Percentiles rank a stretch among this genome's conserved stretches.
Evolutionary conservation across 306 rosid genomes (phyloP).

Genomic region (Cucumis cinereus): DNA sequence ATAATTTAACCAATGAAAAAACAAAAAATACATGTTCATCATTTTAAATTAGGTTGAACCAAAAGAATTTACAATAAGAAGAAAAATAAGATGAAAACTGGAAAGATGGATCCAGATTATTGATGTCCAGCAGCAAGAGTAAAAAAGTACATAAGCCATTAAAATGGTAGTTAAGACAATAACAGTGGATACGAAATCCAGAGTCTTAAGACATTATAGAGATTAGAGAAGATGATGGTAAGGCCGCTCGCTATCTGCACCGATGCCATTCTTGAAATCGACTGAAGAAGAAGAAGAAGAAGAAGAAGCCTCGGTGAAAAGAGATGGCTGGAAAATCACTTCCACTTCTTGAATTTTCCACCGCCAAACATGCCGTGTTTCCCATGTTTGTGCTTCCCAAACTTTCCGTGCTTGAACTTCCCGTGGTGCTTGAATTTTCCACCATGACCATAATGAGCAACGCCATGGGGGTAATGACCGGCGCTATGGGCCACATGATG

Average conservation of each 20-base stretch:
- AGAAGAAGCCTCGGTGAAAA: not conserved
- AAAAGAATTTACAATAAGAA: not conserved
- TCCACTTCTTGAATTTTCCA: constrained; percentile 41
- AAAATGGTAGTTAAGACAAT: not conserved
- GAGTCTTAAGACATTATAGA: not conserved
- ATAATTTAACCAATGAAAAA: too few relatives aligned
- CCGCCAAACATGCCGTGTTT: constrained; percentile 23
- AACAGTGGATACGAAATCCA: not conserved
- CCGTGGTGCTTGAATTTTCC: constrained; percentile 11
- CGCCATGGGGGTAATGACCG: not conserved
- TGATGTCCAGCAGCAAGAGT: not conserved
- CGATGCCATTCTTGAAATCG: not conserved
- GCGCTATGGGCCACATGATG: constrained; percentile 17
- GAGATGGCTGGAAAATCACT: constrained; percentile 14
- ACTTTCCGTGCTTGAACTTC: constrained; percentile 28
- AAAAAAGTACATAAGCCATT: not conserved
- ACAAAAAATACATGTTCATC: too few relatives aligned
- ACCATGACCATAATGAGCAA: constrained; percentile 3
- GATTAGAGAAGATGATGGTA: not conserved
- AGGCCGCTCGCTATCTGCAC: not conserved
- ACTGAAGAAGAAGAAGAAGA: not conserved
- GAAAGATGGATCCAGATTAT: constrained; percentile 1
- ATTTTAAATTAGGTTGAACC: not conserved
- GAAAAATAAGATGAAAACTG: not conserved
- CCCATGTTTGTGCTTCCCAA: constrained; percentile 19